A percentile compares a stretch with the other conserved stretches of the same genome.
Evolutionary conservation across 805 yeast genomes (phyloP).

Genomic region (Tetrapisispora iriomotensis): DNA sequence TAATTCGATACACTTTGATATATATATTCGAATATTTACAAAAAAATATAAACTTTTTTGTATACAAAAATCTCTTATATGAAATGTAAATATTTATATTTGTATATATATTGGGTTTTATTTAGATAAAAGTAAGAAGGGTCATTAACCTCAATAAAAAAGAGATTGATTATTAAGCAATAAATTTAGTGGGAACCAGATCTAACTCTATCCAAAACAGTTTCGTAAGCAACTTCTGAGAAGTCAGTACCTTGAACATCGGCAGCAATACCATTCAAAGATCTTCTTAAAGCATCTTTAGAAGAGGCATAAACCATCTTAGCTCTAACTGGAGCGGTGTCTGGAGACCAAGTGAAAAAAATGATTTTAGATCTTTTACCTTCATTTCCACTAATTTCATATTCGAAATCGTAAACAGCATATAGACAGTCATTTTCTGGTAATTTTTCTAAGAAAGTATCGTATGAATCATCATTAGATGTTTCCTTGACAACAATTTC

Average conservation of each 20-base stretch:
- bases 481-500: constrained; percentile 84
- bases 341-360: constrained; percentile 91
- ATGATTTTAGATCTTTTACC: constrained; percentile 81
- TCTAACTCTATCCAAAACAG: constrained; percentile 82
- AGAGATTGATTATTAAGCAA: no score
- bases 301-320: constrained; percentile 99
- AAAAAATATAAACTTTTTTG: no score
- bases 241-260: constrained; percentile 98
- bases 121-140: no score
- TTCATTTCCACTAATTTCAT: constrained; percentile 79
- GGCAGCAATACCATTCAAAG: constrained; percentile 86
- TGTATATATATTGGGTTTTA: no score
- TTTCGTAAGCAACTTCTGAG: constrained; percentile 91
- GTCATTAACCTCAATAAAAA: no score
- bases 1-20: no score
- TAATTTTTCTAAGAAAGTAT: constrained; percentile 72
- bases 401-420: constrained; percentile 95
- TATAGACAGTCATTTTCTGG: constrained; percentile 96
- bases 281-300: constrained; percentile 94
- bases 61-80: no score
- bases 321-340: constrained; percentile 86
- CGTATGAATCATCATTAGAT: constrained; percentile 68
- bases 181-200: constrained; percentile 43
- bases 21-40: no score
- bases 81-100: no score